Evolutionary conservation across 2,329 filamentous ascomycete genomes (phyloP).

Genomic region (Dendrostoma leiphaemia): DNA sequence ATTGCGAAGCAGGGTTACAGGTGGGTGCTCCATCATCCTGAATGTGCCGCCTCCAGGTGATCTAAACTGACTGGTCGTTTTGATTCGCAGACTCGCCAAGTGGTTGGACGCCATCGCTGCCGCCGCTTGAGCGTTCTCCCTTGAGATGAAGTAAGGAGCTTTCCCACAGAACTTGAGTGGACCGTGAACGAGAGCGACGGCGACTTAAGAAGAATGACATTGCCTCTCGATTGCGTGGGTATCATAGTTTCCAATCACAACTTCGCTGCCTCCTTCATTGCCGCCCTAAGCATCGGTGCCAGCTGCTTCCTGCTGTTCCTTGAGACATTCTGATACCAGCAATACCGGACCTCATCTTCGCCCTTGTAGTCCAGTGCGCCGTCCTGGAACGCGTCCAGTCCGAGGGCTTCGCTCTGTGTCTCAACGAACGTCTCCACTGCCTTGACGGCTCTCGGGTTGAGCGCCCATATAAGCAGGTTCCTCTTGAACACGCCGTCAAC

Average conservation of each 20-base stretch:
- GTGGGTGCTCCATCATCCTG: background rate
- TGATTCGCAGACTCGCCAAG: slow-evolving; percentile 28
- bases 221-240: slow-evolving; percentile 1
- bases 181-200: no score
- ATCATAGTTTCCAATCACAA: slow-evolving; percentile 9
- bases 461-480: slow-evolving; percentile 67
- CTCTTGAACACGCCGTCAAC: slow-evolving; percentile 56
- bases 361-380: slow-evolving; percentile 43
- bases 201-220: background rate
- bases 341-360: slow-evolving; percentile 47
- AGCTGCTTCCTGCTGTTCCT: slow-evolving; percentile 67
- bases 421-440: slow-evolving; percentile 56
- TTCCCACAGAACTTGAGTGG: no score
- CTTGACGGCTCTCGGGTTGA: slow-evolving; percentile 45
- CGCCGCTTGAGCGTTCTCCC: slow-evolving; percentile 14
- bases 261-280: slow-evolving; percentile 37
- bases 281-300: slow-evolving; percentile 62
- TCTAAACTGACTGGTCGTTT: background rate
- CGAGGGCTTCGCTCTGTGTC: slow-evolving; percentile 45
- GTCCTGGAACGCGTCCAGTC: slow-evolving; percentile 53
- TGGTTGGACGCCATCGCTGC: slow-evolving; percentile 32
- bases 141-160: no score
- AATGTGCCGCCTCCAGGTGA: no score
- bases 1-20: slow-evolving; percentile 44
- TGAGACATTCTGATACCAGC: slow-evolving; percentile 66